These are phyloP conservation scores for Trametes sp. DNA, from an alignment of 1,284 basidiomycete species.

Conservation along the genomic window DNA sequence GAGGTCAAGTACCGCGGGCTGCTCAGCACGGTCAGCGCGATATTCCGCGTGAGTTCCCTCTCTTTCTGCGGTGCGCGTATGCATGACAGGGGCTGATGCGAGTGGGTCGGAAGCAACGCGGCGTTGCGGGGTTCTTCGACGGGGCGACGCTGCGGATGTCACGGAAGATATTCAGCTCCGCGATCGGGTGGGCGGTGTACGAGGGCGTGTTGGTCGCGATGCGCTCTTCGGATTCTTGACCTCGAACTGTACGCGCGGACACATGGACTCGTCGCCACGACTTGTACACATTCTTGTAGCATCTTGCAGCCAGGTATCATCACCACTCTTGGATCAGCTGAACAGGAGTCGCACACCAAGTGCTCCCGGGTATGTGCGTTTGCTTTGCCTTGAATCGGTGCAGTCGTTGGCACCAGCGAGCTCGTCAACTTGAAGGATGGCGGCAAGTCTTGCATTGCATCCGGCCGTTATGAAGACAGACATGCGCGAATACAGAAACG, in stretches of 20 bases:
- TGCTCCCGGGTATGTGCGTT: too few species aligned
- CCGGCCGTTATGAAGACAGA: too few species aligned
- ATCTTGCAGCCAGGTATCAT: background rate
- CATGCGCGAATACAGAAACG: too few species aligned
- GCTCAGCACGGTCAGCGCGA: conserved; percentile 64
- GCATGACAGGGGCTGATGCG: background rate
- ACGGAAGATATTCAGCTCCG: conserved; percentile 89
- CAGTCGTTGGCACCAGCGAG: too few species aligned
- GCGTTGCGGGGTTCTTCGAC: conserved; percentile 83
- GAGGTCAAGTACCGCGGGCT: conserved; percentile 79
- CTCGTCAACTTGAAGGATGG: too few species aligned
- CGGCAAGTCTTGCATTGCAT: too few species aligned
- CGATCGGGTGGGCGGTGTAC: conserved; percentile 93
- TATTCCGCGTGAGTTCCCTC: conserved; percentile 66
- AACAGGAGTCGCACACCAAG: too few species aligned
- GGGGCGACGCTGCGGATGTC: conserved; percentile 85
- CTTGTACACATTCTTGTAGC: background rate
- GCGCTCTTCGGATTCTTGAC: conserved; percentile 39
- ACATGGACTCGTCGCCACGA: background rate
- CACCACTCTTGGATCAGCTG: background rate
- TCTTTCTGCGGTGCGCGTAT: conserved; percentile 12
- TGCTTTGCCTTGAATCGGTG: too few species aligned
- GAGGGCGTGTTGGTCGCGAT: conserved; percentile 80
- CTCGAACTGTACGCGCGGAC: too few species aligned
- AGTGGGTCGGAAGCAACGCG: conserved; percentile 66